Evolutionary conservation across 805 yeast species (phyloP).

Genomic region (Nakazawaea ernobii): DNA sequence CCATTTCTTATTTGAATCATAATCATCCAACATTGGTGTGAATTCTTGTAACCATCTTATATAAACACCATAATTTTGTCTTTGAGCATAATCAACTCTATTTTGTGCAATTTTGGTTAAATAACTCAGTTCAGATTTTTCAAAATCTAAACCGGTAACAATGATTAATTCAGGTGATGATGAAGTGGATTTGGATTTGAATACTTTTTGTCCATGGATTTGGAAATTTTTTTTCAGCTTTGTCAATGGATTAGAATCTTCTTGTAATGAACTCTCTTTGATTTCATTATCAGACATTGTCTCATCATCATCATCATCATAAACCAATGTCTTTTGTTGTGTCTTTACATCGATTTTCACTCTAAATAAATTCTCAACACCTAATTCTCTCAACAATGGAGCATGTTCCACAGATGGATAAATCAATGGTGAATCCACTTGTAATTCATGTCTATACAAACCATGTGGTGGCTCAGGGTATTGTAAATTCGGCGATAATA

Average conservation of each 20-base stretch:
- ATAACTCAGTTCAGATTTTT: conserved; percentile 51
- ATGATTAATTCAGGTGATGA: conserved; percentile 63
- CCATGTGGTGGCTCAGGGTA: conserved; percentile 30
- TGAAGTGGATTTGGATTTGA: no score
- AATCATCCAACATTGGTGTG: conserved; percentile 48
- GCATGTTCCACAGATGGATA: conserved; percentile 77
- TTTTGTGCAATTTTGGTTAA: conserved; percentile 73
- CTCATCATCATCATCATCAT: conserved; percentile 43
- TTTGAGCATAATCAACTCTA: conserved; percentile 82
- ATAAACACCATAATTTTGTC: conserved; percentile 76
- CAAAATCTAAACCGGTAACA: conserved; percentile 77
- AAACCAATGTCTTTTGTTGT: conserved; percentile 29
- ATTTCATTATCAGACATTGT: conserved; percentile 31
- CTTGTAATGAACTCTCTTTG: conserved; percentile 37
- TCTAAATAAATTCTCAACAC: conserved; percentile 45
- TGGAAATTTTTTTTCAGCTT: conserved; percentile 54
- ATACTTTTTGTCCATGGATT: conserved; percentile 59
- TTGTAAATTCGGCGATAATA: neutral
- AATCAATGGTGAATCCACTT: conserved; percentile 47
- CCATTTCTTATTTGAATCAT: conserved; percentile 47
- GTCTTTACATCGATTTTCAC: conserved; percentile 39
- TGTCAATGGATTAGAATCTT: conserved; percentile 34
- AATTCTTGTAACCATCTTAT: conserved; percentile 85
- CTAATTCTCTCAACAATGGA: conserved; percentile 50
- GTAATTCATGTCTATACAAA: conserved; percentile 36